These are phyloP conservation scores for Wickerhamomyces canadensis DNA, from an alignment of 805 yeast genomes.

Conservation along the genomic window DNA sequence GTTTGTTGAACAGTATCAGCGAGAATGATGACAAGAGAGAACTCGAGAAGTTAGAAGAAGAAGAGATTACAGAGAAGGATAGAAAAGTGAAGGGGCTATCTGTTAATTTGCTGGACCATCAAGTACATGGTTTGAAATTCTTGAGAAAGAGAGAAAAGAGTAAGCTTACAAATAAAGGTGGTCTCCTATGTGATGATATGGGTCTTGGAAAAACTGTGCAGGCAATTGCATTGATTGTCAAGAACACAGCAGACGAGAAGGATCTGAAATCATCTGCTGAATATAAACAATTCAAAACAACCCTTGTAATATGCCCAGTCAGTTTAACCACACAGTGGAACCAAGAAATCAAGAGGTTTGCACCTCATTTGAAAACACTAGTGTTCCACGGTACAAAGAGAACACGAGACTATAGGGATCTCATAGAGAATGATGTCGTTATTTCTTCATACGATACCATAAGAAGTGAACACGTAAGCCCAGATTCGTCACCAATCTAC, in stretches of 20 bases:
- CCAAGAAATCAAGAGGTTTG: conserved; percentile 53
- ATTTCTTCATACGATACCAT: conserved; percentile 66
- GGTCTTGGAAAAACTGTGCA: conserved; percentile 87
- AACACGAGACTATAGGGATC: conserved; percentile 29
- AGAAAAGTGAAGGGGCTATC: conserved; percentile 30
- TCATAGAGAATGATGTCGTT: conserved; percentile 52
- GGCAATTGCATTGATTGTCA: conserved; percentile 51
- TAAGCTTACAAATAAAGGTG: conserved; percentile 36
- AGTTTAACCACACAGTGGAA: conserved; percentile 71
- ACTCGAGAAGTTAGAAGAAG: conserved; percentile 8
- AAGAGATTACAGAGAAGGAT: conserved; percentile 17
- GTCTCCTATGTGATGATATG: conserved; percentile 83
- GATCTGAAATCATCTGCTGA: conserved; percentile 4
- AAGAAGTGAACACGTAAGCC: conserved; percentile 26
- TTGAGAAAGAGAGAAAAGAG: conserved; percentile 32
- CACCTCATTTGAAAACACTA: conserved; percentile 37
- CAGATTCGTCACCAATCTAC: conserved; percentile 21
- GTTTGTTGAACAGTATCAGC: conserved; percentile 10
- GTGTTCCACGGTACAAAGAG: conserved; percentile 48
- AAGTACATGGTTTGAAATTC: conserved; percentile 38
- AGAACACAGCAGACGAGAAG: conserved; percentile 21
- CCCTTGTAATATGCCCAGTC: conserved; percentile 70
- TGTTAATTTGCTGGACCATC: conserved; percentile 40
- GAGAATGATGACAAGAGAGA: conserved; percentile 14
- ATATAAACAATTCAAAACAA: conserved; percentile 27